Base-by-base conservation (phyloP, 2,329 filamentous ascomycete species). In the Dichotomopilus funicola region DNA sequence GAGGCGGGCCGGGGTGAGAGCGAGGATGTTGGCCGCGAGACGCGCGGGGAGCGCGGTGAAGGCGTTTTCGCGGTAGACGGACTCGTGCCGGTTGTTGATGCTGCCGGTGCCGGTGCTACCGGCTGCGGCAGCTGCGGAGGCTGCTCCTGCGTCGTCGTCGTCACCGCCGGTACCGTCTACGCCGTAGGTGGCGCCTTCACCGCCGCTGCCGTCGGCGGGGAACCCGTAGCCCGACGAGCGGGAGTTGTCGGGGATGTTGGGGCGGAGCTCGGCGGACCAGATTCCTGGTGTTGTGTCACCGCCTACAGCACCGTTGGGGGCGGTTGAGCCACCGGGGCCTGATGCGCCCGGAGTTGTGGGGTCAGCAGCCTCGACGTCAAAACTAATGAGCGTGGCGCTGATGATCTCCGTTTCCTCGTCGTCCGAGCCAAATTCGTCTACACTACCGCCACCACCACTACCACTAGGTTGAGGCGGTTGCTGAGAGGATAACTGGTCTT, bases 221-320 rank as follows among this genome's bases (percentile, higher is more conserved):
- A 27, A 27, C 3, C 19, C 19, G 19, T 27, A 27, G 19, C 19
- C 19, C 3, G 19, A 27, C 2, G 40, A 42, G 12, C 40, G 10
- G 43, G 10, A 41, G 41, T 13, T 43, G 31, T 63, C 56, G 31
- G 55, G 43, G 1, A 63, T 52, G 57, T 76, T 82, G 2, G 80
- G 78, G 0, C 80, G 75, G 13, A 83, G 66, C 63, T 84, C 81
- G 10, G 81, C 80, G 4, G 78, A 80, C 81, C 81, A 84, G 1
- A 79, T 65, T 11, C 78, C 80, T 1, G 76, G 71, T 1, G 78
- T 49, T 37, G 42, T 41, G 37, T 53, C 50, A 3, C 19, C 34
- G 40, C 35, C 40, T 48, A 6, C 36, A 13, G 5, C 35, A 33
- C 1, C 9, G 47, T 13, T 13, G 50, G 40, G 12, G 35, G n/a